phyloP scores from a whole-genome alignment of 495 filamentous ascomycete genomes.

The Cenococcum geophilum region DNA sequence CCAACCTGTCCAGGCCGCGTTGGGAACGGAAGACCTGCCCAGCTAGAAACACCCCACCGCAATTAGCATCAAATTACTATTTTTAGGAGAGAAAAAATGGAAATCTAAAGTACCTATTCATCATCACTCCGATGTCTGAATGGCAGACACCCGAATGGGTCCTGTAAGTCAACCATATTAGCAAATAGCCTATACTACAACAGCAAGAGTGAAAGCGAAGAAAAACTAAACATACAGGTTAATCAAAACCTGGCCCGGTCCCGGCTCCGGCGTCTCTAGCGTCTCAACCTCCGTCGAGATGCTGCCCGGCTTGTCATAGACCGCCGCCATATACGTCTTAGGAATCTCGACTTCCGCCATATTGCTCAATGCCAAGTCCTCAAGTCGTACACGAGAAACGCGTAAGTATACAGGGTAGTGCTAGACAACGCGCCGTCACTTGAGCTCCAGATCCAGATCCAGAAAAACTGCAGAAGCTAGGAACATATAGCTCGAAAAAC shows the following conservation, averaged over 20 bases:
- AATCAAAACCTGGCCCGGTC: slow-evolving; percentile 58
- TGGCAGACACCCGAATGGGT: slow-evolving; percentile 68
- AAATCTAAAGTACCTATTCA: slow-evolving; percentile 35
- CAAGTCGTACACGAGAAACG: too few species aligned
- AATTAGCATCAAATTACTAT: too few species aligned
- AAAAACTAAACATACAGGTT: slow-evolving; percentile 48
- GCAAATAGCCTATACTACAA: not conserved
- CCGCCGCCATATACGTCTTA: slow-evolving; percentile 58
- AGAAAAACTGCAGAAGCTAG: too few species aligned
- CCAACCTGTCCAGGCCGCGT: slow-evolving; percentile 61
- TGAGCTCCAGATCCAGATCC: too few species aligned
- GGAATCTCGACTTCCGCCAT: slow-evolving; percentile 47
- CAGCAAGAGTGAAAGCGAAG: not conserved
- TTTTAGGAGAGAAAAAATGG: too few species aligned
- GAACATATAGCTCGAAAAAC: too few species aligned
- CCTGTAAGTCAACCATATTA: slow-evolving; percentile 31
- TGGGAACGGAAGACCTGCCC: slow-evolving; percentile 53
- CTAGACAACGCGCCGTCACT: too few species aligned
- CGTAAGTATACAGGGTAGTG: too few species aligned
- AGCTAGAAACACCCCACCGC: slow-evolving; percentile 21
- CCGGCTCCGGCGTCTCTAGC: slow-evolving; percentile 60
- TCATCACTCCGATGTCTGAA: slow-evolving; percentile 60
- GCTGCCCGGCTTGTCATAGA: slow-evolving; percentile 64
- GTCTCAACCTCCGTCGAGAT: slow-evolving; percentile 64
- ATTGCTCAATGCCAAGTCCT: too few species aligned